These are phyloP conservation scores for Citrus australasica DNA, from an alignment of 345 rosid species.

Conservation along the genomic window DNA sequence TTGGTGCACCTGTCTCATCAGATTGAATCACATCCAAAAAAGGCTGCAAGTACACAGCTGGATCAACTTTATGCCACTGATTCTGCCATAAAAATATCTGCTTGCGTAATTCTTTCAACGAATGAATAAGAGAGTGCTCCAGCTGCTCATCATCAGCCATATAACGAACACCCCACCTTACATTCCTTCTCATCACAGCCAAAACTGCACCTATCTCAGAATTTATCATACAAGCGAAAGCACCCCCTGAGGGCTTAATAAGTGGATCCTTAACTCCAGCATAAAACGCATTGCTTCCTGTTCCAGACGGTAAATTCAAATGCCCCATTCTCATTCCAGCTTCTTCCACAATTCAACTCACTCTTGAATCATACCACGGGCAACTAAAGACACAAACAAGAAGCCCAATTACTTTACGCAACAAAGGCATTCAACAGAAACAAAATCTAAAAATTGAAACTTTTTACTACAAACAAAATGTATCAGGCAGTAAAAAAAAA, in stretches of 20 bases:
- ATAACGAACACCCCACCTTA: slow-evolving; percentile 64
- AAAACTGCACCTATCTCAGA: slow-evolving; percentile 68
- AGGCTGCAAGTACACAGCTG: slow-evolving; percentile 56
- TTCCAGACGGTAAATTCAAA: slow-evolving; percentile 33
- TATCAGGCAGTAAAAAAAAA: not conserved
- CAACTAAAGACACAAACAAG: slow-evolving; percentile 1
- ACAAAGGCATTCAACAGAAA: not conserved
- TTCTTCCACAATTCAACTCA: slow-evolving; percentile 20
- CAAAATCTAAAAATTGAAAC: not conserved
- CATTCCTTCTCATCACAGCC: slow-evolving; percentile 83
- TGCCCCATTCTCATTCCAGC: slow-evolving; percentile 44
- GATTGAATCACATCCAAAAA: slow-evolving; percentile 72
- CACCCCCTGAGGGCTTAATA: slow-evolving; percentile 36
- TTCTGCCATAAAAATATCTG: slow-evolving; percentile 59
- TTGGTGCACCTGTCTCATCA: slow-evolving; percentile 78
- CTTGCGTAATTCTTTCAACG: slow-evolving; percentile 63
- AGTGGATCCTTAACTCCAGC: slow-evolving; percentile 27
- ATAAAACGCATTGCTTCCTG: slow-evolving; percentile 28
- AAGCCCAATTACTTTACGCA: not conserved
- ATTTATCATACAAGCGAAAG: slow-evolving; percentile 63
- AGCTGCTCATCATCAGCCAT: slow-evolving; percentile 58
- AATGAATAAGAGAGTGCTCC: slow-evolving; percentile 69
- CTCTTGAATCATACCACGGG: slow-evolving; percentile 15
- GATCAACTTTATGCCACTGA: slow-evolving; percentile 50
- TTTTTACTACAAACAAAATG: not conserved